Conservation (phyloP, 2,329 filamentous ascomycete genomes). For the Alternaria metachromatica region DNA sequence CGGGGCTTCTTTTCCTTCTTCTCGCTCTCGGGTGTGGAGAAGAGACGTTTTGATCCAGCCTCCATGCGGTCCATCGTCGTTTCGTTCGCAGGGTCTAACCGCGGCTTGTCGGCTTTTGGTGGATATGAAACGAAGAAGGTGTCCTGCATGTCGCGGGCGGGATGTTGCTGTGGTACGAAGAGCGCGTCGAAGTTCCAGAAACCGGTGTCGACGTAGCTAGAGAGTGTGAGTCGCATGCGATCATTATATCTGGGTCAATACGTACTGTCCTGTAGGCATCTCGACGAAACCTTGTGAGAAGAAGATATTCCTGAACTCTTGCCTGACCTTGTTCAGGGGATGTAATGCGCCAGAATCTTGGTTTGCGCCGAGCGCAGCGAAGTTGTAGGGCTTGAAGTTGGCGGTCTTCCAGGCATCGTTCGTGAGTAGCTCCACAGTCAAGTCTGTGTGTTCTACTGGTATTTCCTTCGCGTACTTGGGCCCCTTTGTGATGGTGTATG, state of each 20-base stretch:
- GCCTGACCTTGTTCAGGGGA: constrained; percentile 86
- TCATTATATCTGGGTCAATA: not conserved
- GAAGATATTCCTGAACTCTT: constrained; percentile 97
- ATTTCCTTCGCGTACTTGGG: constrained; percentile 88
- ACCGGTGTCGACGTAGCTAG: constrained; percentile 85
- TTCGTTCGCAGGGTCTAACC: constrained; percentile 60
- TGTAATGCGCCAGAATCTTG: constrained; percentile 60
- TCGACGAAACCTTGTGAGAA: constrained; percentile 99
- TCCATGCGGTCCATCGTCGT: constrained; percentile 58
- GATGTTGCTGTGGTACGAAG: constrained; percentile 97
- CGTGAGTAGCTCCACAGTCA: constrained; percentile 91
- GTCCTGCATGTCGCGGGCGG: constrained; percentile 94
- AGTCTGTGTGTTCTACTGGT: constrained; percentile 89
- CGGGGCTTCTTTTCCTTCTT: constrained; percentile 60
- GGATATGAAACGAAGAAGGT: constrained; percentile 99
- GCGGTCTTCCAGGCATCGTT: constrained; percentile 91
- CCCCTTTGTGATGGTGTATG: constrained; percentile 84
- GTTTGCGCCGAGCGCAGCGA: constrained; percentile 73
- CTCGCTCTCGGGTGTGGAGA: constrained; percentile 59
- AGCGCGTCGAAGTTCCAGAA: constrained; percentile 99
- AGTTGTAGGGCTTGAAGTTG: constrained; percentile 84
- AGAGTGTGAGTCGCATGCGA: constrained; percentile 9
- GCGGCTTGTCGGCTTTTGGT: constrained; percentile 70
- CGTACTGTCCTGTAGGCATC: constrained; percentile 85
- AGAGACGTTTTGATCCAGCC: constrained; percentile 58